Evolutionary conservation across 1,284 basidiomycete species (phyloP), one percentile per base, ranked within the genome.

Genomic region (Ceratobasidium sp.): DNA sequence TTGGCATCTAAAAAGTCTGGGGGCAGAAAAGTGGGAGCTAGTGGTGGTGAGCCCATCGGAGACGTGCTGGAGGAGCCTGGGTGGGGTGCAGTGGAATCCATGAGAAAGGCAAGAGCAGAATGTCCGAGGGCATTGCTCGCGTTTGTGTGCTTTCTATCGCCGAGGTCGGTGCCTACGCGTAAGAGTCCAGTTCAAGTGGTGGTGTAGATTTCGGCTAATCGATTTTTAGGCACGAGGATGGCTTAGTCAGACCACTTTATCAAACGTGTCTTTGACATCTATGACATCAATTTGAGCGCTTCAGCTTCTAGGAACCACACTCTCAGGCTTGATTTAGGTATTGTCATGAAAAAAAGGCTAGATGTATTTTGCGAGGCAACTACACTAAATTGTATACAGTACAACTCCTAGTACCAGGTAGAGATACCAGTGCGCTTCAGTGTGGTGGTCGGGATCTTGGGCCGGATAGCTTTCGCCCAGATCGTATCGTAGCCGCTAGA

Each of bases 1-100:
- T 91, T 89, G 82, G 92, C 92, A 84, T 94, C 90, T 87, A 94
- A 90, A 86, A 94, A 94, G 83, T 88, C 88, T 84, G 90, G 85
- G 84, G 94, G 91, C 84, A 95, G 60, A 7, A 78, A 28, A 39
- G 44, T 79, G 23, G 68, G 68, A 56, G 51, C 63, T 56, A 51
- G 33, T 26, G 72, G 28, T 28, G 77, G 61, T 58, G 64, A 60
- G 71, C 58, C 46, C 28, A 51, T 64, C 2, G 58, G 44, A 28
- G 71, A 76, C 18, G 63, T 49, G 73, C 73, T 53, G 49, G 71
- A 39, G 28, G 71, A 23, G 58, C 60, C 42, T 46, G 46, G 58
- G n/a, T 42, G 61, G 61, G 73, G 42, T n/a, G 46, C 39, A n/a
- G 73, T 76, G 26, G 49, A 42, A 55, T 76, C 63, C 73, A 76